A percentile compares a stretch with the other conserved stretches of the same genome.
Conservation (phyloP, 2,329 filamentous ascomycete genomes). For the Claviceps sp. region DNA sequence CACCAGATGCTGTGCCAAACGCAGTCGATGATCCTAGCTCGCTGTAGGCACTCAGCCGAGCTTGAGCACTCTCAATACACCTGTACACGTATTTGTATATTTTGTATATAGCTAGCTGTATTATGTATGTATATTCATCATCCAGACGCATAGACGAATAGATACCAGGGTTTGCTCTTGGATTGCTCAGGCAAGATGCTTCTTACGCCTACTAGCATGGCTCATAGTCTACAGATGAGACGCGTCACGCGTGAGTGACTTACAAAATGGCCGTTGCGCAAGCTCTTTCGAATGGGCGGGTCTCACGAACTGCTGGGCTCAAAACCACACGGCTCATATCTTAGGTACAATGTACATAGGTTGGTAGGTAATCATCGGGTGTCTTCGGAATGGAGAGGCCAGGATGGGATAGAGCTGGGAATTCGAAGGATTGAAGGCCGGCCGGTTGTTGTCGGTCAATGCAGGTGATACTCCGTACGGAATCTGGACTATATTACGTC, state of each 20-base stretch:
- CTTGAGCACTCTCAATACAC: background rate
- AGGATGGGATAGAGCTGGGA: background rate
- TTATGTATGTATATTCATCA: background rate
- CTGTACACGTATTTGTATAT: background rate
- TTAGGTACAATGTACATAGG: no score
- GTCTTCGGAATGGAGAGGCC: background rate
- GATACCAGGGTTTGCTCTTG: no score
- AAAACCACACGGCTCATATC: background rate
- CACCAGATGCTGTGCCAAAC: background rate
- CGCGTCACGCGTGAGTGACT: no score
- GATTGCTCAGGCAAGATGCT: no score
- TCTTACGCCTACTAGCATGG: no score
- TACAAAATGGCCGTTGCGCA: no score
- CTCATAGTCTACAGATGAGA: no score
- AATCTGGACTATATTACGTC: no score
- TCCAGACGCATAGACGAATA: no score
- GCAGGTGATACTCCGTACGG: no score
- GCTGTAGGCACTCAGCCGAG: background rate
- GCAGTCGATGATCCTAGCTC: background rate
- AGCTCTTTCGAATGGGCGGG: no score
- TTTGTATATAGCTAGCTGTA: background rate
- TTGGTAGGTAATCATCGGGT: background rate
- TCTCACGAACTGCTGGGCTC: no score
- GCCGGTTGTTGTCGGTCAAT: background rate
- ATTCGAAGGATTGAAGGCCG: background rate